phyloP scores from a whole-genome alignment of 371 early-diverging fungal genomes.

The Basidiobolus meristosporus region DNA sequence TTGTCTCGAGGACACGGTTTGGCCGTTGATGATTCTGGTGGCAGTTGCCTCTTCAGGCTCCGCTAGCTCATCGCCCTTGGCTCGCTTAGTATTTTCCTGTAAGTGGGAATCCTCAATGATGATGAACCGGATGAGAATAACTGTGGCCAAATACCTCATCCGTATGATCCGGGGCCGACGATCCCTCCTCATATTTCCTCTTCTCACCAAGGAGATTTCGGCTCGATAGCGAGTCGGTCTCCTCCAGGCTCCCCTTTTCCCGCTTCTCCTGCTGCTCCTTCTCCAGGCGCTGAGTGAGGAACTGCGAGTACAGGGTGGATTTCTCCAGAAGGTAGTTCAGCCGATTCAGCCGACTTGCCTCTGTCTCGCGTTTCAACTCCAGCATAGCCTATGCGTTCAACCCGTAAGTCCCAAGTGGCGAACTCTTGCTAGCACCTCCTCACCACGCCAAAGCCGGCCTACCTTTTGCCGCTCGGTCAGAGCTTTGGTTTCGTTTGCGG shows the following conservation, averaged over 20 bases:
- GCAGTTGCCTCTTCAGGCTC: too few relatives aligned
- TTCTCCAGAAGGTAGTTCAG: constrained; percentile 62
- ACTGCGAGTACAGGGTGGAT: constrained; percentile 64
- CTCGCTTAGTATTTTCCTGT: constrained; percentile 1
- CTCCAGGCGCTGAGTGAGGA: constrained; percentile 56
- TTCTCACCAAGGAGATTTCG: background rate
- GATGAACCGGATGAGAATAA: background rate
- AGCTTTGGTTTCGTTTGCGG: background rate
- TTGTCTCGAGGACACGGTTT: constrained; percentile 37
- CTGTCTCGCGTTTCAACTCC: background rate
- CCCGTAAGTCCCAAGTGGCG: background rate
- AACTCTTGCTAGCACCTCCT: background rate
- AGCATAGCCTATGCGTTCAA: background rate
- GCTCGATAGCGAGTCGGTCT: background rate
- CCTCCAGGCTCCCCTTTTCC: constrained; percentile 17
- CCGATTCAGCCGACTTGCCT: constrained; percentile 21
- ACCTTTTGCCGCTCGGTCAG: background rate
- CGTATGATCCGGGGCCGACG: too few relatives aligned
- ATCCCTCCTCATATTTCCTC: constrained; percentile 12
- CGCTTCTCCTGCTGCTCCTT: constrained; percentile 50
- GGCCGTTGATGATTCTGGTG: background rate
- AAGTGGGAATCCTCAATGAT: background rate
- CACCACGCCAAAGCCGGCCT: background rate
- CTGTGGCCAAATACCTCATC: background rate
- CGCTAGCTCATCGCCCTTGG: background rate